Evolutionary conservation across 1,139 yeast genomes (phyloP).

Genomic region (Nadsonia commutata): DNA sequence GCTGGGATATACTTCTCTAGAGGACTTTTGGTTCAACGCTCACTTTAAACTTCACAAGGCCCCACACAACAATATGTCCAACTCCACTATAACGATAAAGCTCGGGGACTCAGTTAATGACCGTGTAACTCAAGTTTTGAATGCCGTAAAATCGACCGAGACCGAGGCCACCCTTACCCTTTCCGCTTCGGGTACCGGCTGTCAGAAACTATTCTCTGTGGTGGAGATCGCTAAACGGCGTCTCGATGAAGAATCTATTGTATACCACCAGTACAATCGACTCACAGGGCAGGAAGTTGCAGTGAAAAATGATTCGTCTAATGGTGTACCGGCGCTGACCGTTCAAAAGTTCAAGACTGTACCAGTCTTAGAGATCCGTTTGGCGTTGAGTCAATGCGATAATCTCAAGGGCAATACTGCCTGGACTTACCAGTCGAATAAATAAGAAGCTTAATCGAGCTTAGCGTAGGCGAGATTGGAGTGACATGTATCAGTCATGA

Average conservation of each 20-base stretch:
- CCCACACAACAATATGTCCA: too few species aligned
- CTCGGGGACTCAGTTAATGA: not conserved
- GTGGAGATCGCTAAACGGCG: not conserved
- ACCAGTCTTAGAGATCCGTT: conserved; percentile 3
- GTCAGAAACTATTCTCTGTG: not conserved
- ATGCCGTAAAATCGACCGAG: not conserved
- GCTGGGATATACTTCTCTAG: too few species aligned
- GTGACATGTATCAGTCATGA: too few species aligned
- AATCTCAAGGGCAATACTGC: not conserved
- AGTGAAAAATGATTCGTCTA: not conserved
- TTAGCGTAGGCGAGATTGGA: too few species aligned
- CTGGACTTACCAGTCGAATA: not conserved
- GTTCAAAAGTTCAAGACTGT: not conserved
- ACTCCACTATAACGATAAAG: too few species aligned
- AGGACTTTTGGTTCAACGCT: too few species aligned
- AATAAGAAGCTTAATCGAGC: too few species aligned
- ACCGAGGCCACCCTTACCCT: not conserved
- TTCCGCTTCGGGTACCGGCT: not conserved
- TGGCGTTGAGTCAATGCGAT: conserved; percentile 1
- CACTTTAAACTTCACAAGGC: too few species aligned
- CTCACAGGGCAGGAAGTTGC: not conserved
- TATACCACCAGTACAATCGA: not conserved
- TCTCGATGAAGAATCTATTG: not conserved
- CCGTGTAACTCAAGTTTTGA: not conserved
- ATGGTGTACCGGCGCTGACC: not conserved